These are phyloP conservation scores for Medicago truncatula DNA, from an alignment of 306 rosid genomes.

Conservation along the genomic window DNA sequence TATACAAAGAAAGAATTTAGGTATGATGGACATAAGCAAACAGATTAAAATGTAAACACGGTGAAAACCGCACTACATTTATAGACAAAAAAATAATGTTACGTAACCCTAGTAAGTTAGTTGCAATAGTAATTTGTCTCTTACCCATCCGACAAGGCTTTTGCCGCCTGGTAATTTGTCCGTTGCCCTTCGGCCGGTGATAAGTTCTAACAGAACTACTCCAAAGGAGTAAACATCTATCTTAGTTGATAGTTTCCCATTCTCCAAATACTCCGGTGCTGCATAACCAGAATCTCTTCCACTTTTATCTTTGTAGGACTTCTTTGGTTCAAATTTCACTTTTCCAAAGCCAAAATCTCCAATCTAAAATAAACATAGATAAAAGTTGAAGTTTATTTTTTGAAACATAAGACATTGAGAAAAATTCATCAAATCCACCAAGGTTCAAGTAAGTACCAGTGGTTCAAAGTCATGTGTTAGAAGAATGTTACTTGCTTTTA, in stretches of 20 bases:
- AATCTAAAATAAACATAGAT: conserved; percentile 40
- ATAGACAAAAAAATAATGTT: no score
- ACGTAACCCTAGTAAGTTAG: no score
- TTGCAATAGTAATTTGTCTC: conserved; percentile 11
- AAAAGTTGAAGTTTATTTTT: not conserved
- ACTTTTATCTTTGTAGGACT: conserved; percentile 39
- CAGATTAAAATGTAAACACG: not conserved
- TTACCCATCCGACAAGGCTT: conserved; percentile 55
- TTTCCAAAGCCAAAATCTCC: conserved; percentile 51
- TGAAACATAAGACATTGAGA: conserved; percentile 24
- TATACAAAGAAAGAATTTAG: not conserved
- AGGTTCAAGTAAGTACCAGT: conserved; percentile 59
- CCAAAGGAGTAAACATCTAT: conserved; percentile 56
- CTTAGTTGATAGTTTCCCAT: conserved; percentile 49
- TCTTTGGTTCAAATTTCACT: conserved; percentile 36
- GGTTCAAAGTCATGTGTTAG: conserved; percentile 75
- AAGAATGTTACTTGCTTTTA: conserved; percentile 81
- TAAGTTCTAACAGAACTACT: conserved; percentile 54
- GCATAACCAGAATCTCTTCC: conserved; percentile 37
- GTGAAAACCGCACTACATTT: no score
- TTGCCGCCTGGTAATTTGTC: conserved; percentile 48
- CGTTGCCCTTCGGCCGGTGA: conserved; percentile 42
- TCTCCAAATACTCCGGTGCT: conserved; percentile 54
- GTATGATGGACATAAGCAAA: conserved; percentile 33
- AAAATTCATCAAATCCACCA: conserved; percentile 23